phyloP scores from a whole-genome alignment of 192 early-diverging fungal genomes.

The Backusella liffmaniae region DNA sequence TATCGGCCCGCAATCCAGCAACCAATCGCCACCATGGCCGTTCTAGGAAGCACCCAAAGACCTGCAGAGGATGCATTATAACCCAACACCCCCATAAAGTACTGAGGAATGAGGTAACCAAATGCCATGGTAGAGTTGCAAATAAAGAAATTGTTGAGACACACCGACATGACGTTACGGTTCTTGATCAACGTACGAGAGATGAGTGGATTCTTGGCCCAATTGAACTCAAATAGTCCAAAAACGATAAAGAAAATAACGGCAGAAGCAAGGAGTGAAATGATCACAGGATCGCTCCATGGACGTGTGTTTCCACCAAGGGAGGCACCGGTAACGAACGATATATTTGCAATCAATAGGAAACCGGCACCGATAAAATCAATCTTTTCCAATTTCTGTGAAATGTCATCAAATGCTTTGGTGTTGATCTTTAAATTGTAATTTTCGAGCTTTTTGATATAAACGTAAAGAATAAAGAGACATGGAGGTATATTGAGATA shows the following conservation, averaged over 20 bases:
- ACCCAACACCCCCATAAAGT: conserved; percentile 29
- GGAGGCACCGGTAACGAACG: conserved; percentile 67
- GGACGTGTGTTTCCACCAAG: conserved; percentile 70
- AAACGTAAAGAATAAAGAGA: conserved; percentile 61
- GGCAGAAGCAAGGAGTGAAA: conserved; percentile 55
- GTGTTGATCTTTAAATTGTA: conserved; percentile 18
- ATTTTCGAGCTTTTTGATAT: conserved; percentile 22
- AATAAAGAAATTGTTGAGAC: conserved; percentile 59
- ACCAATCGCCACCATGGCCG: conserved; percentile 23
- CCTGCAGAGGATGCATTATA: conserved; percentile 33
- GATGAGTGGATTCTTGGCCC: conserved; percentile 72
- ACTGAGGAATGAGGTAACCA: conserved; percentile 20
- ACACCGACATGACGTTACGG: conserved; percentile 60
- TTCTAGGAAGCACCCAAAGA: conserved; percentile 29
- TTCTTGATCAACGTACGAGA: conserved; percentile 58
- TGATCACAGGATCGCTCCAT: conserved; percentile 65
- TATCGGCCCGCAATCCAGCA: conserved; percentile 26
- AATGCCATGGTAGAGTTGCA: conserved; percentile 24
- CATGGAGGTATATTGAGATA: conserved; percentile 80
- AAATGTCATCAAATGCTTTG: conserved; percentile 44
- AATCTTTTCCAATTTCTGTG: conserved; percentile 64
- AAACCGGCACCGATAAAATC: conserved; percentile 63
- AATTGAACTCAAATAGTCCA: conserved; percentile 54
- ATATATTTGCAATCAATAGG: conserved; percentile 49
- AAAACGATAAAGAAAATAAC: conserved; percentile 48